Conservation (phyloP, 139 green algal species). For the Dunaliella primolecta region DNA sequence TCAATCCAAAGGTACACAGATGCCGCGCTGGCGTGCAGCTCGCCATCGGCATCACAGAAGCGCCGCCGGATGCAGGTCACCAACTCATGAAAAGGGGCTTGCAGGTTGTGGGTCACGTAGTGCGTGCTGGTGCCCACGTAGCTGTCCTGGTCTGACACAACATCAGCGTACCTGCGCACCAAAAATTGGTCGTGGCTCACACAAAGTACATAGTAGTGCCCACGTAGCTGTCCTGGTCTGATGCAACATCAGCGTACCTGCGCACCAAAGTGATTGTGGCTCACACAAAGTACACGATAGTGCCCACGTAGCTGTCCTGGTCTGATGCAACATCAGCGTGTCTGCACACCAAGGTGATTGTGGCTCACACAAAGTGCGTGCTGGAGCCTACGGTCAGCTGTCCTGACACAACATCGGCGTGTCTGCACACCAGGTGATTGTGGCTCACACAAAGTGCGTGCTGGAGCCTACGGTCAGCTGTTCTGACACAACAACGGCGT, state of each 20-base stretch:
- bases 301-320: neutral
- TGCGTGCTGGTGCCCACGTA: neutral
- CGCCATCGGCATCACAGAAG: neutral
- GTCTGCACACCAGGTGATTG: too few relatives aligned
- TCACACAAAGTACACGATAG: neutral
- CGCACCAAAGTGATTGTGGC: too few relatives aligned
- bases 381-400: neutral
- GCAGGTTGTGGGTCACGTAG: slow-evolving; percentile 9
- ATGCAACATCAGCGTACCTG: neutral
- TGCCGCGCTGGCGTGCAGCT: neutral
- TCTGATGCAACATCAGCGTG: slow-evolving; percentile 1
- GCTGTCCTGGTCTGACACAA: neutral
- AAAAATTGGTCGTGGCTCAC: neutral
- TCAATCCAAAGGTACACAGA: neutral
- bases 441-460: neutral
- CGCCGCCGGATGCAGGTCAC: neutral
- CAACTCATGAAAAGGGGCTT: slow-evolving; percentile 4
- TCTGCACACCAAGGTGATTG: too few relatives aligned
- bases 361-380: neutral
- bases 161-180: neutral
- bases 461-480: neutral
- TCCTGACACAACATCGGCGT: slow-evolving; percentile 2
- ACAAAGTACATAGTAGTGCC: neutral
- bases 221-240: neutral
- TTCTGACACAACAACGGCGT: neutral